These are phyloP conservation scores for Vaccinium corymbosum DNA, from an alignment of 148 eudicot species.

Conservation along the genomic window DNA sequence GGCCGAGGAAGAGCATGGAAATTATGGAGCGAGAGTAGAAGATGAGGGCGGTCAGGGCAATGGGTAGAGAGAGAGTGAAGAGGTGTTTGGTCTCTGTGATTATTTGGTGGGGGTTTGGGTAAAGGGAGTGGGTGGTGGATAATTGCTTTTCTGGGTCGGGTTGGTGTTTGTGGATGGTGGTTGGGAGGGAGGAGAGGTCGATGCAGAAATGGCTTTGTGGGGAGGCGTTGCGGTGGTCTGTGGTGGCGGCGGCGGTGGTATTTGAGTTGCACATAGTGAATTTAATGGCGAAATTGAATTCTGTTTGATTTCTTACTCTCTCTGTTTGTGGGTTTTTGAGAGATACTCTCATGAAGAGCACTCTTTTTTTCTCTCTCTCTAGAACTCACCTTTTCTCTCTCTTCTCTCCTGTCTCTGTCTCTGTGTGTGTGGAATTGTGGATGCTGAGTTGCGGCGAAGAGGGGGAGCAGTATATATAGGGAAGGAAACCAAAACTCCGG, in stretches of 20 bases:
- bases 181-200: constrained; percentile 21
- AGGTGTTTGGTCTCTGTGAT: constrained; percentile 37
- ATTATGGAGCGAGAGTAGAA: constrained; percentile 59
- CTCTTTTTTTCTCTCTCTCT: constrained; percentile 17
- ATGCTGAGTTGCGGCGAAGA: not conserved
- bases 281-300: not conserved
- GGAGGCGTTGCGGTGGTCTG: constrained; percentile 6
- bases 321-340: not conserved
- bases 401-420: not conserved
- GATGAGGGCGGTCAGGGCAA: constrained; percentile 55
- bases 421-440: not conserved
- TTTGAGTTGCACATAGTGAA: constrained; percentile 38
- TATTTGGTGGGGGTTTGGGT: constrained; percentile 20
- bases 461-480: constrained; percentile 9
- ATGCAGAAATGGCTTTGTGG: constrained; percentile 27
- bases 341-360: constrained; percentile 39
- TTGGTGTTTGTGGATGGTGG: constrained; percentile 1
- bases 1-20: constrained; percentile 71
- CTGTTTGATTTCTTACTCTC: not conserved
- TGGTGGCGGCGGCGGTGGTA: constrained; percentile 5
- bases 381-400: not conserved
- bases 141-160: constrained; percentile 1
- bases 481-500: not conserved
- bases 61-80: constrained; percentile 48
- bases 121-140: not conserved